phyloP scores from a whole-genome alignment of 371 early-diverging fungal genomes.

The Mortierella polycephala region DNA sequence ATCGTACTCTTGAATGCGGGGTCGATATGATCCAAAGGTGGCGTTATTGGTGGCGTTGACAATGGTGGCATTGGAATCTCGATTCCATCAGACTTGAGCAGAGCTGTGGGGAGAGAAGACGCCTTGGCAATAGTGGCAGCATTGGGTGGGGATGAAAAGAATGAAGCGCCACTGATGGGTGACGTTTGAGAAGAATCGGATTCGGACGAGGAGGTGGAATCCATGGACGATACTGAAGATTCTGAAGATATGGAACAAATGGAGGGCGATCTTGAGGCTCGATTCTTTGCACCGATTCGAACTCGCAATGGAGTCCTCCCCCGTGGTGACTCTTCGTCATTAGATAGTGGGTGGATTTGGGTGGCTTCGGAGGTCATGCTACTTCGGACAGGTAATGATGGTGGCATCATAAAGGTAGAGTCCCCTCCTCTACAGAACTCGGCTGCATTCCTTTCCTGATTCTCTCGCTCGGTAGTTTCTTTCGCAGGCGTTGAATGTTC shows the following conservation, averaged over 20 bases:
- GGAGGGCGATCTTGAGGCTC: constrained; percentile 12
- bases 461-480: too few relatives aligned
- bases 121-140: background rate
- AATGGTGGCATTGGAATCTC: constrained; percentile 19
- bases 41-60: constrained; percentile 22
- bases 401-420: too few relatives aligned
- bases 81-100: constrained; percentile 27
- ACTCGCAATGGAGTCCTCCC: background rate
- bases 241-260: constrained; percentile 7
- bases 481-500: too few relatives aligned
- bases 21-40: constrained; percentile 18
- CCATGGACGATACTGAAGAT: background rate
- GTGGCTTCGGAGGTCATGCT: too few relatives aligned
- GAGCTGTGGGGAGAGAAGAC: background rate
- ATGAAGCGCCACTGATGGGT: constrained; percentile 27
- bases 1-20: background rate
- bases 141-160: constrained; percentile 22
- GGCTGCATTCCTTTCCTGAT: too few relatives aligned
- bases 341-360: background rate
- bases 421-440: too few relatives aligned
- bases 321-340: constrained; percentile 1
- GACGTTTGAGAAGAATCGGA: constrained; percentile 21
- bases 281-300: background rate
- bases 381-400: too few relatives aligned
- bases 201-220: background rate